Evolutionary conservation across 805 yeast genomes (phyloP).

Genomic region (Zygosaccharomyces gambellarensis): DNA sequence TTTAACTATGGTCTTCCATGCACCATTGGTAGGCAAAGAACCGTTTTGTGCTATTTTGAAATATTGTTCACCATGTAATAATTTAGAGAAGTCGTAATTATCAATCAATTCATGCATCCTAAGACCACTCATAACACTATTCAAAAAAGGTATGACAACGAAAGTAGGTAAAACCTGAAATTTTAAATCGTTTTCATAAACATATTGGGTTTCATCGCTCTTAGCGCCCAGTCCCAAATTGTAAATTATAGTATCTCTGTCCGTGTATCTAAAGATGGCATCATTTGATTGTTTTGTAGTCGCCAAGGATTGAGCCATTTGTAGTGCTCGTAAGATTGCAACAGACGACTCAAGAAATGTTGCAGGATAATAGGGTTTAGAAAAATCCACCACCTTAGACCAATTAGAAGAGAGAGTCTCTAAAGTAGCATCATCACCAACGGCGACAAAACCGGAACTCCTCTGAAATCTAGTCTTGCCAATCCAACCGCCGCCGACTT

Average conservation of each 20-base stretch:
- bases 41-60: conserved; percentile 71
- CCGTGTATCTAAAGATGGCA: conserved; percentile 50
- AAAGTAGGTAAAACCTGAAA: conserved; percentile 86
- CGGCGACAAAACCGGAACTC: conserved; percentile 74
- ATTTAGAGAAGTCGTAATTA: conserved; percentile 81
- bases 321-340: conserved; percentile 66
- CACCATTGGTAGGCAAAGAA: conserved; percentile 61
- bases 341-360: conserved; percentile 72
- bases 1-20: conserved; percentile 52
- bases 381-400: conserved; percentile 62
- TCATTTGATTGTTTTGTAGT: conserved; percentile 32
- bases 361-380: conserved; percentile 45
- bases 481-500: conserved; percentile 95
- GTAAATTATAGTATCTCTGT: conserved; percentile 72
- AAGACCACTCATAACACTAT: conserved; percentile 50
- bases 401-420: conserved; percentile 71
- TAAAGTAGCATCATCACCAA: conserved; percentile 41
- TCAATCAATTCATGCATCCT: conserved; percentile 60
- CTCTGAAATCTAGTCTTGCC: conserved; percentile 95
- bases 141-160: conserved; percentile 85
- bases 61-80: conserved; percentile 94
- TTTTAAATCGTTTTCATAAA: conserved; percentile 67
- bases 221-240: conserved; percentile 87
- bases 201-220: conserved; percentile 68
- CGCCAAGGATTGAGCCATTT: conserved; percentile 28